Percentiles rank a stretch among this genome's conserved stretches.
Conservation (phyloP, 257 asterid species). For the Verbascum thapsus region DNA sequence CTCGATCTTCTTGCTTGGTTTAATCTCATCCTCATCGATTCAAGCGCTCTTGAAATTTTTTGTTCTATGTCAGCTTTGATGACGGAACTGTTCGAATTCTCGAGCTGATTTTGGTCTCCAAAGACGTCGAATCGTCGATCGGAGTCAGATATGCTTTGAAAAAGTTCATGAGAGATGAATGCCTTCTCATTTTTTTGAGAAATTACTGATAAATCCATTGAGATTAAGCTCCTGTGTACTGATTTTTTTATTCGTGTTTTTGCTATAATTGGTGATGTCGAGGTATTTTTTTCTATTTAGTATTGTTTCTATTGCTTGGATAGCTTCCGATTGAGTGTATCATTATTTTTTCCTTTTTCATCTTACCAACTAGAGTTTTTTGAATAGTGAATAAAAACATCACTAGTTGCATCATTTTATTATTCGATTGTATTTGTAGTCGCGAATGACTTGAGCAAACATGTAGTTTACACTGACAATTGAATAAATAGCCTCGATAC, state of each 20-base stretch:
- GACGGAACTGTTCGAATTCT: slow-evolving; percentile 62
- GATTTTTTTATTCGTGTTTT: slow-evolving; percentile 70
- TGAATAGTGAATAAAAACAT: neutral
- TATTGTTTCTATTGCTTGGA: neutral
- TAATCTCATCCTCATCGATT: neutral
- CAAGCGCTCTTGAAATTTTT: slow-evolving; percentile 3
- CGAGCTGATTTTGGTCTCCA: slow-evolving; percentile 55
- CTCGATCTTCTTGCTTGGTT: neutral
- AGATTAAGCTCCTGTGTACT: slow-evolving; percentile 59
- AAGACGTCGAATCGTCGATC: slow-evolving; percentile 49
- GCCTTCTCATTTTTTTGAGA: slow-evolving; percentile 61
- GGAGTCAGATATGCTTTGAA: slow-evolving; percentile 47
- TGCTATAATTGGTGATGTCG: slow-evolving; percentile 69
- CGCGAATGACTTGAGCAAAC: neutral
- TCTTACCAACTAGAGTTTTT: neutral
- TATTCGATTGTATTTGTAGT: neutral
- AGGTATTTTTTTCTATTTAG: slow-evolving; percentile 59
- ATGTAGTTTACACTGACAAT: neutral
- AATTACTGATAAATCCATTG: slow-evolving; percentile 48
- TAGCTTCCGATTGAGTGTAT: neutral
- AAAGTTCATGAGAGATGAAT: slow-evolving; percentile 64
- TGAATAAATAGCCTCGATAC: neutral
- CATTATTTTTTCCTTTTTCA: neutral
- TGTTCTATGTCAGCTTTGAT: slow-evolving; percentile 50
- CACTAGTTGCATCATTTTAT: neutral